These are phyloP conservation scores for Aschersonia sp. DNA, from an alignment of 2,329 filamentous ascomycete genomes.

Conservation along the genomic window DNA sequence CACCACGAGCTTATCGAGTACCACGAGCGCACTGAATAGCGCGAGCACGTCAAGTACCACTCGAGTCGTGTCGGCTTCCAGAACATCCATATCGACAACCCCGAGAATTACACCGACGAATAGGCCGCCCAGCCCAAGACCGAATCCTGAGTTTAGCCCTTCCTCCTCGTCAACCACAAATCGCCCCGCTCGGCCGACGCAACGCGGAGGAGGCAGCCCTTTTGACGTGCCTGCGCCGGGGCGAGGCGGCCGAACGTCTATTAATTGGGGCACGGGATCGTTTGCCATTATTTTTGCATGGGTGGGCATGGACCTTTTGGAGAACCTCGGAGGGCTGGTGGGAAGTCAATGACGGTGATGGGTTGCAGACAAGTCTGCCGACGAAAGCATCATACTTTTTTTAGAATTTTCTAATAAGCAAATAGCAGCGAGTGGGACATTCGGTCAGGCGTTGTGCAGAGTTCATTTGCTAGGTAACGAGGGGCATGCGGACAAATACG, in stretches of 20 bases:
- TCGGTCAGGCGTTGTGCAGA: too few relatives aligned
- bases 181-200: constrained; percentile 2
- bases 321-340: not conserved
- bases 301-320: not conserved
- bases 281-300: not conserved
- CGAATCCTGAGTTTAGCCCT: not conserved
- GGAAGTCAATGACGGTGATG: not conserved
- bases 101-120: too few relatives aligned
- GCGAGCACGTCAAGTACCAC: too few relatives aligned
- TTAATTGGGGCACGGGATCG: not conserved
- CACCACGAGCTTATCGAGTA: too few relatives aligned
- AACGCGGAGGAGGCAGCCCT: constrained; percentile 10
- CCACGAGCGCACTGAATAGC: too few relatives aligned
- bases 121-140: too few relatives aligned
- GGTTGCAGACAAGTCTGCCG: not conserved
- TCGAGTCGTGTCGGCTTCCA: too few relatives aligned
- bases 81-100: too few relatives aligned
- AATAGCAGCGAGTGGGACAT: too few relatives aligned
- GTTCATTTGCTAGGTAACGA: too few relatives aligned
- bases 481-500: too few relatives aligned
- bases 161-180: constrained; percentile 2
- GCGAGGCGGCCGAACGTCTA: not conserved
- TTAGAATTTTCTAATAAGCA: too few relatives aligned
- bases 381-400: not conserved
- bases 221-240: constrained; percentile 4